Conservation (phyloP, 306 rosid species). For the Cucurbita ficifolia region DNA sequence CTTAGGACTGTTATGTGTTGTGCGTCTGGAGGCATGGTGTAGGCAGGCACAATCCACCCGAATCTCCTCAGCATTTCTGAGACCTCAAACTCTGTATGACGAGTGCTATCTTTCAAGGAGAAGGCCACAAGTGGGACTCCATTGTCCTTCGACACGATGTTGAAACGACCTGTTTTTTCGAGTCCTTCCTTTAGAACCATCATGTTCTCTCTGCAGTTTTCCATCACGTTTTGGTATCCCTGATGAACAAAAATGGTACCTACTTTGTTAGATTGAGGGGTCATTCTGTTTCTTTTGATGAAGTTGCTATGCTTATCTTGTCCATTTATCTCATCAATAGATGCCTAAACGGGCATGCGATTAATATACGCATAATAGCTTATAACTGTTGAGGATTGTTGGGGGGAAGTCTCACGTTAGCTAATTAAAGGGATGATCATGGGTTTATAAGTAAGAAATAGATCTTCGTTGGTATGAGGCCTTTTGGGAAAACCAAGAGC, state of each 20-base stretch:
- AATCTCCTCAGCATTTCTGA: slow-evolving; percentile 55
- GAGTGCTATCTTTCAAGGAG: slow-evolving; percentile 43
- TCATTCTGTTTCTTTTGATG: neutral
- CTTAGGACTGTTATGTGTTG: slow-evolving; percentile 69
- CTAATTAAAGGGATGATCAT: too few species aligned
- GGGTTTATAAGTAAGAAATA: too few species aligned
- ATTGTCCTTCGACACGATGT: slow-evolving; percentile 58
- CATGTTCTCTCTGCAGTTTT: slow-evolving; percentile 82
- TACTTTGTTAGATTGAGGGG: neutral
- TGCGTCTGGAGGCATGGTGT: slow-evolving; percentile 86
- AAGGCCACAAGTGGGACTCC: slow-evolving; percentile 93
- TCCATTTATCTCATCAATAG: neutral
- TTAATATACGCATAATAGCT: neutral
- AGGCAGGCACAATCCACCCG: slow-evolving; percentile 95
- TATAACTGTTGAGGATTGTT: too few species aligned
- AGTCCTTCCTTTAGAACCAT: slow-evolving; percentile 60
- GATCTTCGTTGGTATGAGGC: too few species aligned
- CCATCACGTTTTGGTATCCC: slow-evolving; percentile 89
- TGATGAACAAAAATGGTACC: neutral
- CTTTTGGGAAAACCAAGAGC: too few species aligned
- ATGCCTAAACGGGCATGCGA: neutral
- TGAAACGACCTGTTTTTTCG: slow-evolving; percentile 49
- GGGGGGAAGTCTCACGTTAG: too few species aligned
- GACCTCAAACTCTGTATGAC: slow-evolving; percentile 59
- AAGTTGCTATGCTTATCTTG: neutral